These are phyloP conservation scores for Hygrocybe punicea DNA, from an alignment of 768 basidiomycete species.

Conservation along the genomic window DNA sequence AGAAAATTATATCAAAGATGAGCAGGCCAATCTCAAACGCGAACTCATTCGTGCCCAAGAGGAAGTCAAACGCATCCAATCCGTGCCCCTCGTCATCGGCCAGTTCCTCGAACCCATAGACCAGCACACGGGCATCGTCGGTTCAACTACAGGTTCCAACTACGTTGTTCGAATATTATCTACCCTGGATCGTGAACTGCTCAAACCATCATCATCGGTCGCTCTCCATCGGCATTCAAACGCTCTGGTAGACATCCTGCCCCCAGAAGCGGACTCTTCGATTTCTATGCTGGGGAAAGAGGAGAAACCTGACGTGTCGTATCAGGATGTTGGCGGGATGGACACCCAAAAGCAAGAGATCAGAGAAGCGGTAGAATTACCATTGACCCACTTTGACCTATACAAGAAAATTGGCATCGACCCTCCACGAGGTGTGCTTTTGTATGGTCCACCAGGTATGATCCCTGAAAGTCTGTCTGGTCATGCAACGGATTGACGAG, in stretches of 20 bases:
- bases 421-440: conserved; percentile 92
- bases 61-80: conserved; percentile 98
- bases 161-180: conserved; percentile 97
- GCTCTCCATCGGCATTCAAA: conserved; percentile 99
- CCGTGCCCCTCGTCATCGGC: conserved; percentile 97
- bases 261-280: conserved; percentile 96
- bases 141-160: conserved; percentile 95
- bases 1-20: conserved; percentile 98
- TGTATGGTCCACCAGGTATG: conserved; percentile 94
- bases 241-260: conserved; percentile 95
- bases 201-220: conserved; percentile 96
- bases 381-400: conserved; percentile 92
- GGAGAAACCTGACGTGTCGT: conserved; percentile 92
- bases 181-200: conserved; percentile 92
- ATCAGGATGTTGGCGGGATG: conserved; percentile 95
- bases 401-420: conserved; percentile 99
- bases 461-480: conserved; percentile 5
- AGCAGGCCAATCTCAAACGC: conserved; percentile 95
- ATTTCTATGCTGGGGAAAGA: conserved; percentile 93
- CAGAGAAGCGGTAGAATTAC: conserved; percentile 95
- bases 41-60: conserved; percentile 98
- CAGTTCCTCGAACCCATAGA: conserved; percentile 99
- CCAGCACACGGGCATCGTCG: conserved; percentile 94
- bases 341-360: conserved; percentile 99
- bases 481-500: not conserved